Evolutionary conservation across 306 rosid species (phyloP).

Genomic region (Dicorynia guianensis): DNA sequence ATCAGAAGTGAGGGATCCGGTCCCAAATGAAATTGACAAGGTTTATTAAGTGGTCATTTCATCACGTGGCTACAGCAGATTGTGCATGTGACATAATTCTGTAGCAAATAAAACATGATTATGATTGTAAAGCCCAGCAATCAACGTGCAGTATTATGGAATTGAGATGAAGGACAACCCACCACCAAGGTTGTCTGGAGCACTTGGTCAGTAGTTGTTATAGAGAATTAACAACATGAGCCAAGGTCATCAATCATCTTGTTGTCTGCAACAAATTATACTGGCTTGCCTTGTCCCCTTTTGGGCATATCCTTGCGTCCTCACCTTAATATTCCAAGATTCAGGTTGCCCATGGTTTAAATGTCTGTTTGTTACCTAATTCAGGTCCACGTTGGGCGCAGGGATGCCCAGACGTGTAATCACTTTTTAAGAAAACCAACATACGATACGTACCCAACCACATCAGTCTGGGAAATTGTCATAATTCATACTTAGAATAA

Average conservation of each 20-base stretch:
- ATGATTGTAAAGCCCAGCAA: not conserved
- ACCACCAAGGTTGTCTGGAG: not conserved
- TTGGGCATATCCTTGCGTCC: conserved; percentile 29
- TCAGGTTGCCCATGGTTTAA: conserved; percentile 14
- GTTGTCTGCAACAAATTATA: conserved; percentile 10
- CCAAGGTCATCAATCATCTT: conserved; percentile 12
- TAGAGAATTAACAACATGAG: not conserved
- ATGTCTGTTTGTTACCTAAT: not conserved
- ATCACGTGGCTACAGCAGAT: conserved; percentile 13
- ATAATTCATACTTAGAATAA: not conserved
- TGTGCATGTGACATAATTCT: not conserved
- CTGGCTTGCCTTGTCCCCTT: not conserved
- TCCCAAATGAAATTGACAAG: too few species aligned
- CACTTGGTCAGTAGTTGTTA: not conserved
- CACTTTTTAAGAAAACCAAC: not conserved
- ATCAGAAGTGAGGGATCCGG: too few species aligned
- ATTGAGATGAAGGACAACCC: not conserved
- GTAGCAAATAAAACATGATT: not conserved
- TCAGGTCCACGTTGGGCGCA: not conserved
- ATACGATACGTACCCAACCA: not conserved
- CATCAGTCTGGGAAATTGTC: not conserved
- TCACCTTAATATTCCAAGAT: conserved; percentile 26
- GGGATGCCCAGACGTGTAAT: not conserved
- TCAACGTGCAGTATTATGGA: not conserved
- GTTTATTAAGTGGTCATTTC: not conserved